Percentiles rank a stretch among this genome's conserved stretches.
phyloP scores from a whole-genome alignment of 2,329 filamentous ascomycete species.

The Aspergillus quadrilineatus region DNA sequence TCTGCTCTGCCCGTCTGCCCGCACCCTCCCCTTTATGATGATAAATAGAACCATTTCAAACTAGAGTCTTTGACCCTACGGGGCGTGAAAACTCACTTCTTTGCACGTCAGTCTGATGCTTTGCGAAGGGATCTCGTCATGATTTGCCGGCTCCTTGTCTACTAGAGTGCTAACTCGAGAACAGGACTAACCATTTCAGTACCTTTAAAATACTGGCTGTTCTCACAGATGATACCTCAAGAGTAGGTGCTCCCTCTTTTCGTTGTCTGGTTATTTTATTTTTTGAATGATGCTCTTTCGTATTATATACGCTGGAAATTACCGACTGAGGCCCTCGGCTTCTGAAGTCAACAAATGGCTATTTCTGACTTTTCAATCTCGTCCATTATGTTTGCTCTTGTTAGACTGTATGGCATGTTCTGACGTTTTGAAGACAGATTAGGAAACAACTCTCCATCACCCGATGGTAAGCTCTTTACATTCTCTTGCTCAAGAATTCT shows the following conservation, averaged over 20 bases:
- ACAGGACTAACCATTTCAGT: neutral
- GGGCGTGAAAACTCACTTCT: constrained; percentile 73
- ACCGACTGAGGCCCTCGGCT: constrained; percentile 76
- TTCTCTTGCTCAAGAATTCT: neutral
- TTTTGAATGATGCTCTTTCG: constrained; percentile 58
- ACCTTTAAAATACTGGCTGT: neutral
- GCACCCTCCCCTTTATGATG: constrained; percentile 60
- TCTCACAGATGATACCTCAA: neutral
- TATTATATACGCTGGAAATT: constrained; percentile 83
- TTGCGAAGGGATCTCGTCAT: constrained; percentile 13
- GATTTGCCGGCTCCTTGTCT: constrained; percentile 2
- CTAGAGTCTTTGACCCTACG: constrained; percentile 93
- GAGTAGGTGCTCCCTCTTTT: constrained; percentile 29
- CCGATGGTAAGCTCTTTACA: constrained; percentile 25
- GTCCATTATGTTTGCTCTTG: constrained; percentile 19
- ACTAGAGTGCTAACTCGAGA: constrained; percentile 2
- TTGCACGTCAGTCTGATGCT: constrained; percentile 91
- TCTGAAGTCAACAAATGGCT: constrained; percentile 83
- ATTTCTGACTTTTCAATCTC: constrained; percentile 63
- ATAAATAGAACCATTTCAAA: constrained; percentile 75
- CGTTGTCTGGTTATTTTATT: constrained; percentile 27
- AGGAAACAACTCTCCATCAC: neutral
- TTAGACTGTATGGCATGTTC: constrained; percentile 9
- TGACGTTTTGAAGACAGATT: constrained; percentile 22
- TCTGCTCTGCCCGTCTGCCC: constrained; percentile 1